phyloP scores from a whole-genome alignment of 2,329 filamentous ascomycete species.

The Hypoxylon sp. region DNA sequence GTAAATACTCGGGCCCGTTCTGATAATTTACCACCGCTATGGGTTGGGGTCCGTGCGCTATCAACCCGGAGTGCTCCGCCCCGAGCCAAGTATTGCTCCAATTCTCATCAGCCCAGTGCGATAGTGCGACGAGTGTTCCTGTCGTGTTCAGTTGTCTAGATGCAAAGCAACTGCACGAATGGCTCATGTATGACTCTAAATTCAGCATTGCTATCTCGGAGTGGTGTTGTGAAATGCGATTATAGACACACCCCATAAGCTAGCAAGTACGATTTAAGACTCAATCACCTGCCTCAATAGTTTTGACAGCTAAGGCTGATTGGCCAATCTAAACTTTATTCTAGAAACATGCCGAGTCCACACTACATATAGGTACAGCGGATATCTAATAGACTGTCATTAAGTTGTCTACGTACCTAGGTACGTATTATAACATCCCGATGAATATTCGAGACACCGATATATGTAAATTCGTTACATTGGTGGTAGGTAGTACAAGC shows the following conservation, averaged over 20 bases:
- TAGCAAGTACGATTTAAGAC: background rate
- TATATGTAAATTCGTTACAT: constrained; percentile 20
- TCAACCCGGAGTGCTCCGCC: constrained; percentile 3
- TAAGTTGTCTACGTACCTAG: background rate
- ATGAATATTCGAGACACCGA: constrained; percentile 12
- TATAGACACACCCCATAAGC: background rate
- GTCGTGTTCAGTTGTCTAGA: background rate
- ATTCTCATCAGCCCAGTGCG: background rate
- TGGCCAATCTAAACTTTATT: constrained; percentile 25
- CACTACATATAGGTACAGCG: constrained; percentile 4
- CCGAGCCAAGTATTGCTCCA: constrained; percentile 11
- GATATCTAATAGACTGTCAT: background rate
- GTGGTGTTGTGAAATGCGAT: background rate
- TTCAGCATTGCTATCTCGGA: background rate
- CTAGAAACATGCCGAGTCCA: constrained; percentile 18
- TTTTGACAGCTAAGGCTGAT: constrained; percentile 11
- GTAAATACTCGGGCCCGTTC: constrained; percentile 12
- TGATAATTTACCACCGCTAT: constrained; percentile 1
- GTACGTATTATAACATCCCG: constrained; percentile 2
- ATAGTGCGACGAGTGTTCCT: background rate
- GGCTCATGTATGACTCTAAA: background rate
- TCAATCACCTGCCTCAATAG: constrained; percentile 17
- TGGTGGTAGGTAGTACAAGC: constrained; percentile 21
- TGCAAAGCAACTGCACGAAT: background rate
- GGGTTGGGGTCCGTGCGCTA: constrained; percentile 5